Evolutionary conservation across 2,329 filamentous ascomycete genomes (phyloP), one percentile per base, ranked within the genome.

Genomic region (Aspergillus neoniger): DNA sequence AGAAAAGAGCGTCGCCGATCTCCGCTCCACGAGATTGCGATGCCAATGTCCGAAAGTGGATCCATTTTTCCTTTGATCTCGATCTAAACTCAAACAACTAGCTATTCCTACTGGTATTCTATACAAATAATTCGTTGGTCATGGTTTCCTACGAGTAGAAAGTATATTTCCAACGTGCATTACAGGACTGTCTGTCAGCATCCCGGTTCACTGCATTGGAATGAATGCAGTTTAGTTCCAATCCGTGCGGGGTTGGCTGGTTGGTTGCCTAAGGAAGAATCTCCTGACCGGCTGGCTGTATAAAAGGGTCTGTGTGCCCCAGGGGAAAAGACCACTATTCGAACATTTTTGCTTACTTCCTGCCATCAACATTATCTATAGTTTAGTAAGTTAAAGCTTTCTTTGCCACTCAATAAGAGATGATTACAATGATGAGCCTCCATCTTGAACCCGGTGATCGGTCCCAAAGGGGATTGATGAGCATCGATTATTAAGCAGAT

Each of bases 361-460:
- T 23, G 2, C 32, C 25, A 28, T 28, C 47, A 50, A 50, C 17
- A 28, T 30, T 30, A 12, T 30, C 3, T 30, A 10, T 12, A 30
- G 9, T 30, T 2, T 12, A 17, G 53, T 47, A 41, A 43, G 53
- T 47, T 15, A 19, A 12, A n/a, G 4, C 25, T 55, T 44, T 25
- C 7, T 4, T 9, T 47, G 36, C 12, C 9, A 5, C 39, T 15
- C 1, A 5, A 32, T 3, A 10, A 2, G 2, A 9, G 9, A 6
- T 9, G 12, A 43, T 9, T 25, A n/a, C 19, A 4, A 55, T 55
- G 53, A 55, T 44, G 53, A 55, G 15, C 28, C 53, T 55, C 44
- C 53, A 55, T 28, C 53, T 55, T 55, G 41, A 55, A 55, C 41
- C 53, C 41, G 17, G 25, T 55, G 53, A 55, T 36, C 5, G 21